Evolutionary conservation across 352 stramenopile species (phyloP).

Genomic region (Globisporangium nodosum): DNA sequence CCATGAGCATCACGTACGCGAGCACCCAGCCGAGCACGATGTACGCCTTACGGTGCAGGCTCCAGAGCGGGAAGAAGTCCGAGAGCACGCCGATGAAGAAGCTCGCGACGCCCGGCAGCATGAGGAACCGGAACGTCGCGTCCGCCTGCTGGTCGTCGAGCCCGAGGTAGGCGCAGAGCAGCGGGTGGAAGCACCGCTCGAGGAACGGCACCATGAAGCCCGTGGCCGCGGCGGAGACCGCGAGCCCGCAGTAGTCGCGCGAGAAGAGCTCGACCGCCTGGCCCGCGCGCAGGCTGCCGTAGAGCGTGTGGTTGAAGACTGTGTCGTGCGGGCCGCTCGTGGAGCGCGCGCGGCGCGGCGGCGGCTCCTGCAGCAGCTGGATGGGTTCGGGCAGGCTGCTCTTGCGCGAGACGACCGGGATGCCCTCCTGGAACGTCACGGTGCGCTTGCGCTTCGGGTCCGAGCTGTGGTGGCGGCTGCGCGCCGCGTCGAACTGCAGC

Average conservation of each 20-base stretch:
- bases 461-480: conserved; percentile 4
- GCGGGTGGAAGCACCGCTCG: conserved; percentile 49
- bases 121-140: conserved; percentile 46
- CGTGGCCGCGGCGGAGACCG: conserved; percentile 42
- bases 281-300: conserved; percentile 56
- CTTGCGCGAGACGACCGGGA: conserved; percentile 45
- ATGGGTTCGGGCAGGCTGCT: conserved; percentile 65
- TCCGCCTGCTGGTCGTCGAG: conserved; percentile 39
- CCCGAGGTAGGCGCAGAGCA: conserved; percentile 53
- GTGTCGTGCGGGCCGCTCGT: conserved; percentile 33
- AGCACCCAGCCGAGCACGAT: conserved; percentile 70
- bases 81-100: conserved; percentile 77
- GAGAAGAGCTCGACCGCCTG: conserved; percentile 53
- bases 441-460: conserved; percentile 39
- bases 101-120: conserved; percentile 49
- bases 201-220: conserved; percentile 72
- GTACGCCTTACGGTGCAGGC: conserved; percentile 72
- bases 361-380: conserved; percentile 50
- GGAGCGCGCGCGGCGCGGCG: conserved; percentile 33
- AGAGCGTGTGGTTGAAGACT: conserved; percentile 74
- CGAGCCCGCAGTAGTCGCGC: conserved; percentile 51
- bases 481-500: not conserved
- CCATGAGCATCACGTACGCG: conserved; percentile 65
- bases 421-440: conserved; percentile 53
- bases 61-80: conserved; percentile 74